These are phyloP conservation scores for Metschnikowia proteae DNA, from an alignment of 805 yeast species.

Conservation along the genomic window DNA sequence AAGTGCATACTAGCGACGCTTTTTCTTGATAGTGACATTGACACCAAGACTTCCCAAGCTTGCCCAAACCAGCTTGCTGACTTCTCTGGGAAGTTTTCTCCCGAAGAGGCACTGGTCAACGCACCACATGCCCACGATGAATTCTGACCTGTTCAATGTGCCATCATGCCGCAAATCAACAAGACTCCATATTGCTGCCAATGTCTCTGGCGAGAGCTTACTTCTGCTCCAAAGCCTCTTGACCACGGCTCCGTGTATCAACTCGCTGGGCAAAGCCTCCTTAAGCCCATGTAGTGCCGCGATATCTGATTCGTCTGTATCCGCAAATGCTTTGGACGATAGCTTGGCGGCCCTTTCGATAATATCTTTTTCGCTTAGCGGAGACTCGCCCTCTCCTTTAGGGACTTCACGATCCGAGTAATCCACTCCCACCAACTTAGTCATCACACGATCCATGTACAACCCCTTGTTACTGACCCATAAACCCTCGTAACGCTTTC, in stretches of 20 bases:
- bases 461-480: conserved; percentile 87
- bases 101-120: conserved; percentile 96
- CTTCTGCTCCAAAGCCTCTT: conserved; percentile 79
- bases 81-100: conserved; percentile 71
- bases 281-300: conserved; percentile 30
- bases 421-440: conserved; percentile 33
- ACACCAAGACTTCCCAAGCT: conserved; percentile 57
- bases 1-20: conserved; percentile 16
- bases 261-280: conserved; percentile 25
- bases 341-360: conserved; percentile 19
- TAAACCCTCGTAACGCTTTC: conserved; percentile 86
- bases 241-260: conserved; percentile 62
- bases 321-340: conserved; percentile 26
- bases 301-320: conserved; percentile 22
- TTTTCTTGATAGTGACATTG: conserved; percentile 36
- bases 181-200: conserved; percentile 61
- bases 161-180: conserved; percentile 71
- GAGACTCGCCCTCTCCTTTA: conserved; percentile 12
- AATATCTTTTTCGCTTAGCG: conserved; percentile 14
- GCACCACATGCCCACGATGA: conserved; percentile 96
- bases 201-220: conserved; percentile 57
- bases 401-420: conserved; percentile 15
- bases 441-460: conserved; percentile 43
- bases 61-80: conserved; percentile 73
- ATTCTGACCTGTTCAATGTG: conserved; percentile 71